These are phyloP conservation scores for Melanomma pulvis-pyrius DNA, from an alignment of 495 filamentous ascomycete genomes.

Conservation along the genomic window DNA sequence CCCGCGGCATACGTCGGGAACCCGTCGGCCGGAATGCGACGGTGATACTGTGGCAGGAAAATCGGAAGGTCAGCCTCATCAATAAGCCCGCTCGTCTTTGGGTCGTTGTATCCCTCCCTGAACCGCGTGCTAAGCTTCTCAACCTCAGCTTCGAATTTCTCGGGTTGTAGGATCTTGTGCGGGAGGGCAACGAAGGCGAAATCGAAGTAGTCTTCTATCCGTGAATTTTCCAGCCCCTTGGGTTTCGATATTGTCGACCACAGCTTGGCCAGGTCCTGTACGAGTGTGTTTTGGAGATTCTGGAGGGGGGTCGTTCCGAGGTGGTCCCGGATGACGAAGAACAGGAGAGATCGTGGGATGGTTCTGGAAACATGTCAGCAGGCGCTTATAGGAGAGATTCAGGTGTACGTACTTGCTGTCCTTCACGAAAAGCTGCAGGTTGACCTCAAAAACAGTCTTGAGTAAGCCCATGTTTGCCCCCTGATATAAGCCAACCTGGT, in stretches of 20 bases:
- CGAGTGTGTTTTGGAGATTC: constrained; percentile 84
- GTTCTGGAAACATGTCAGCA: constrained; percentile 56
- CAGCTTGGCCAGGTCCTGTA: constrained; percentile 86
- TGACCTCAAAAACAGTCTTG: constrained; percentile 99
- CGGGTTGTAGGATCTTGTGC: constrained; percentile 93
- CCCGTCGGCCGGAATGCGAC: constrained; percentile 93
- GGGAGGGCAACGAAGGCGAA: constrained; percentile 95
- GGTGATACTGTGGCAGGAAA: constrained; percentile 91
- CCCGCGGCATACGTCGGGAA: constrained; percentile 90
- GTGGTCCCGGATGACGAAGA: constrained; percentile 98
- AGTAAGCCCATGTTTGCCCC: constrained; percentile 97
- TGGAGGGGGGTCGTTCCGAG: constrained; percentile 85
- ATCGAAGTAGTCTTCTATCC: constrained; percentile 96
- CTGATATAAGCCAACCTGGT: constrained; percentile 96
- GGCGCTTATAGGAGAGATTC: constrained; percentile 18
- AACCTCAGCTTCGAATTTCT: constrained; percentile 83
- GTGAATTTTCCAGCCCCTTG: constrained; percentile 79
- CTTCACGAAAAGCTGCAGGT: constrained; percentile 93
- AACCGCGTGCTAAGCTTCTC: constrained; percentile 80
- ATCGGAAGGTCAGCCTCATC: constrained; percentile 75
- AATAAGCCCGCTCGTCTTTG: constrained; percentile 49
- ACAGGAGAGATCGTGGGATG: constrained; percentile 86
- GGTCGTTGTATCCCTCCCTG: constrained; percentile 71
- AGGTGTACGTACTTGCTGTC: constrained; percentile 73
- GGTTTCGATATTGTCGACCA: constrained; percentile 94